phyloP scores from a whole-genome alignment of 192 early-diverging fungal species.

The Kickxella alabastrina region DNA sequence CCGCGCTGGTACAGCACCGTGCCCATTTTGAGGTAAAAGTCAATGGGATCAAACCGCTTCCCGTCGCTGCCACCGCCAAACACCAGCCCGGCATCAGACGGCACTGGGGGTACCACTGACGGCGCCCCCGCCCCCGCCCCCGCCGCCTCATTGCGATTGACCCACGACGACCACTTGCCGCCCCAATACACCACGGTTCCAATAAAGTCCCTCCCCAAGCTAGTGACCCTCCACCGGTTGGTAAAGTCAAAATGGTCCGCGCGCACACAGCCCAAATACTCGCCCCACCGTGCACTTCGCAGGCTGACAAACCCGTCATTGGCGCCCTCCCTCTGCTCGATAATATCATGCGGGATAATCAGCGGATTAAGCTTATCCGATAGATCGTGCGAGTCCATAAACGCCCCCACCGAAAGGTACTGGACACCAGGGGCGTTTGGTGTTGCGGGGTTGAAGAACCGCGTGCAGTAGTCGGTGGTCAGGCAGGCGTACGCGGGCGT shows the following conservation, averaged over 20 bases:
- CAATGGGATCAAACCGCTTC: slow-evolving; percentile 62
- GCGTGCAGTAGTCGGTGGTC: slow-evolving; percentile 79
- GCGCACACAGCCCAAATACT: slow-evolving; percentile 73
- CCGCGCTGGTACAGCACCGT: slow-evolving; percentile 65
- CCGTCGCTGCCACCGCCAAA: slow-evolving; percentile 3
- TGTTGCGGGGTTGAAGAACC: slow-evolving; percentile 84
- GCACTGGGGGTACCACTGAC: too few relatives aligned
- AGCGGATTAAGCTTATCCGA: slow-evolving; percentile 65
- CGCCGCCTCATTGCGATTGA: too few relatives aligned
- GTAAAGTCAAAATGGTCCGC: slow-evolving; percentile 91
- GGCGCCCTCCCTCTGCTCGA: slow-evolving; percentile 72
- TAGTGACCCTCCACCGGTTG: slow-evolving; percentile 40
- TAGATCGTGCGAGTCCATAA: slow-evolving; percentile 63
- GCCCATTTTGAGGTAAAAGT: slow-evolving; percentile 71
- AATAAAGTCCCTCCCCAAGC: slow-evolving; percentile 38
- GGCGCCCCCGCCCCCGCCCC: too few relatives aligned
- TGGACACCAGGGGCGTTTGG: slow-evolving; percentile 70
- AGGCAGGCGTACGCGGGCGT: slow-evolving; percentile 89
- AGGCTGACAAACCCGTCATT: slow-evolving; percentile 93
- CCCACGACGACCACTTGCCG: slow-evolving; percentile 44
- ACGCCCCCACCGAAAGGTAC: slow-evolving; percentile 81
- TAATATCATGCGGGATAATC: slow-evolving; percentile 73
- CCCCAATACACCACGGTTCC: slow-evolving; percentile 37
- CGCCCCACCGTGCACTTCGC: slow-evolving; percentile 82
- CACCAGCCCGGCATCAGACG: neutral